Percentiles rank a stretch among this genome's conserved stretches.
Evolutionary conservation across 2,329 filamentous ascomycete species (phyloP).

Genomic region (Cercospora sesami): DNA sequence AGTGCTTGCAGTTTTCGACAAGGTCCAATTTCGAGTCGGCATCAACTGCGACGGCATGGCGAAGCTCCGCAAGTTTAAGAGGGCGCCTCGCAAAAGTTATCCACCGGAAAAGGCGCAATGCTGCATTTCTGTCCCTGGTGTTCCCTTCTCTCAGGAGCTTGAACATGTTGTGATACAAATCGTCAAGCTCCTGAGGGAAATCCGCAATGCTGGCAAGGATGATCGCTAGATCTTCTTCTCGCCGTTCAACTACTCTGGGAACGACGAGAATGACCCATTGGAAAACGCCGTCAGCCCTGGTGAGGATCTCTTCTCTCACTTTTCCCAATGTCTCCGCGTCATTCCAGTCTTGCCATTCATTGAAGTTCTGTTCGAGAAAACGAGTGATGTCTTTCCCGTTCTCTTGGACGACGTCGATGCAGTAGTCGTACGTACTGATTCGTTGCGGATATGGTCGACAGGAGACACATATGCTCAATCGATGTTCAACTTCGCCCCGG

Average conservation of each 20-base stretch:
- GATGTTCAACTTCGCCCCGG: background rate
- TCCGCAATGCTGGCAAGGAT: background rate
- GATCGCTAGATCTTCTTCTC: background rate
- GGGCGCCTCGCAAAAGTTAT: background rate
- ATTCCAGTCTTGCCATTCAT: background rate
- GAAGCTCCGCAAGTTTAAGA: background rate
- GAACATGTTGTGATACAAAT: background rate
- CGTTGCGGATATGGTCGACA: background rate
- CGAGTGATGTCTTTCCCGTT: background rate
- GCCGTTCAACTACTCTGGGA: background rate
- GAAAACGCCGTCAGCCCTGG: background rate
- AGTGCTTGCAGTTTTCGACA: background rate
- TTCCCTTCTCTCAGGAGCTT: background rate
- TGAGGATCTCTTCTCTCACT: background rate
- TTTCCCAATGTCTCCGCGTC: background rate
- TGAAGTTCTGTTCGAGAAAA: background rate
- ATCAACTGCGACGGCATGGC: background rate
- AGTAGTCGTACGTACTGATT: background rate
- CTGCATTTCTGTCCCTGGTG: background rate
- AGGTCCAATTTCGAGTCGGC: background rate
- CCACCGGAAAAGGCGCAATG: background rate
- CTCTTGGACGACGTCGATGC: background rate
- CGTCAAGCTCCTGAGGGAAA: background rate
- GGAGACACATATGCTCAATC: background rate
- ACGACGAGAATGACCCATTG: background rate